These are phyloP conservation scores for Rhizopogon rudus DNA, from an alignment of 768 basidiomycete genomes.

Conservation along the genomic window DNA sequence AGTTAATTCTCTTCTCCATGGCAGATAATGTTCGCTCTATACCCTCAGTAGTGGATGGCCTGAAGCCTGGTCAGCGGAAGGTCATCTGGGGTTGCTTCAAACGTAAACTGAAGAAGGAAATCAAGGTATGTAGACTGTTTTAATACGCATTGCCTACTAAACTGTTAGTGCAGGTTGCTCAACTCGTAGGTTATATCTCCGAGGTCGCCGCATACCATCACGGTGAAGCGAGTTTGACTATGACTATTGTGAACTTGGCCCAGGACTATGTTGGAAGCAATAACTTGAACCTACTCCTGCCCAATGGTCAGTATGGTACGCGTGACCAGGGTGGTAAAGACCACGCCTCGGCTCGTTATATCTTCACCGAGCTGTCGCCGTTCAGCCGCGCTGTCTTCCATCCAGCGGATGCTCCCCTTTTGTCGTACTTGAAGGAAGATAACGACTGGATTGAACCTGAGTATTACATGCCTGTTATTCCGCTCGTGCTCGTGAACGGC, in stretches of 20 bases:
- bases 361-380: conserved; percentile 75
- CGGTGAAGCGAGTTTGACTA: conserved; percentile 82
- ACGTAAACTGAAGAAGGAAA: conserved; percentile 84
- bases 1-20: conserved; percentile 98
- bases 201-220: conserved; percentile 97
- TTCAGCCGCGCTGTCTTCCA: conserved; percentile 79
- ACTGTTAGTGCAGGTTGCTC: conserved; percentile 61
- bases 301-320: conserved; percentile 95
- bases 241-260: conserved; percentile 91
- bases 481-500: conserved; percentile 88
- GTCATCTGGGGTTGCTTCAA: conserved; percentile 97
- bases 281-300: conserved; percentile 84
- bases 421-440: conserved; percentile 83
- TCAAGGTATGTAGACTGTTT: conserved; percentile 55
- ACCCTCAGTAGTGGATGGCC: conserved; percentile 87
- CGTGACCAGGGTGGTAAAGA: conserved; percentile 93
- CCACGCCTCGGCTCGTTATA: conserved; percentile 94
- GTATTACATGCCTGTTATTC: conserved; percentile 88
- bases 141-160: neutral
- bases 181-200: conserved; percentile 92
- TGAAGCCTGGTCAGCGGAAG: conserved; percentile 97
- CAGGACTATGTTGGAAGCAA: conserved; percentile 95
- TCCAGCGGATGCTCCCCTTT: conserved; percentile 79
- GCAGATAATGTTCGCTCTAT: conserved; percentile 99
- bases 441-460: conserved; percentile 86